A percentile compares a stretch with the other conserved stretches of the same genome.
phyloP scores from a whole-genome alignment of 108 stramenopile genomes.

The Stephanodiscus triporus region DNA sequence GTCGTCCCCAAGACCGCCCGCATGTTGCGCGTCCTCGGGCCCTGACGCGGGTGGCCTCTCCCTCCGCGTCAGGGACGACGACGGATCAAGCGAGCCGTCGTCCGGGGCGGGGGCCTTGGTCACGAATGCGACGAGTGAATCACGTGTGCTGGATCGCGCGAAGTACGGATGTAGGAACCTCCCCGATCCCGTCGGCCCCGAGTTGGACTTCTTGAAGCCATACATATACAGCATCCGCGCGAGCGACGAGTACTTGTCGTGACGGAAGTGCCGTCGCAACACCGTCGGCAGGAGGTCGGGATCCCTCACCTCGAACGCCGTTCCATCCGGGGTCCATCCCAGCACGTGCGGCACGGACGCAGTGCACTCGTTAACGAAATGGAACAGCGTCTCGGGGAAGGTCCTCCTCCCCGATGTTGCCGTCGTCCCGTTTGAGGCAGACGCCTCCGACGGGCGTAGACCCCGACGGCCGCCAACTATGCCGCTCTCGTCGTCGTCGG shows the following conservation, averaged over 20 bases:
- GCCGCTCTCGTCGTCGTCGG: no score
- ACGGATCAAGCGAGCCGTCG: background rate
- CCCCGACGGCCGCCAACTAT: background rate
- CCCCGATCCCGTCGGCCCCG: background rate
- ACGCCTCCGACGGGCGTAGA: background rate
- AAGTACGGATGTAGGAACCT: constrained; percentile 16
- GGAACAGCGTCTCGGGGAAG: constrained; percentile 24
- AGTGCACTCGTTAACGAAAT: constrained; percentile 15
- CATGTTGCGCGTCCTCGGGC: no score
- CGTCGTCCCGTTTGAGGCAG: background rate
- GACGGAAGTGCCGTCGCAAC: constrained; percentile 12
- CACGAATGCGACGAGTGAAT: background rate
- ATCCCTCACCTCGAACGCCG: constrained; percentile 25
- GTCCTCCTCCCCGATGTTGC: background rate
- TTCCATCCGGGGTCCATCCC: constrained; percentile 20
- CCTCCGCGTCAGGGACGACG: background rate
- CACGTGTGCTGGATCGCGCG: constrained; percentile 1
- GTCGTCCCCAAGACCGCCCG: no score
- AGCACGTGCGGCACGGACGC: constrained; percentile 8
- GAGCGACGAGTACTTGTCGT: constrained; percentile 6
- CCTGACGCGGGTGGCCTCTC: no score
- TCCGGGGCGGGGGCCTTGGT: background rate
- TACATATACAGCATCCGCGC: constrained; percentile 14
- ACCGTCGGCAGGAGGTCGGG: background rate
- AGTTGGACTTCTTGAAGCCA: background rate